Conservation (phyloP, 805 yeast species). For the Saccharomyces mikatae region DNA sequence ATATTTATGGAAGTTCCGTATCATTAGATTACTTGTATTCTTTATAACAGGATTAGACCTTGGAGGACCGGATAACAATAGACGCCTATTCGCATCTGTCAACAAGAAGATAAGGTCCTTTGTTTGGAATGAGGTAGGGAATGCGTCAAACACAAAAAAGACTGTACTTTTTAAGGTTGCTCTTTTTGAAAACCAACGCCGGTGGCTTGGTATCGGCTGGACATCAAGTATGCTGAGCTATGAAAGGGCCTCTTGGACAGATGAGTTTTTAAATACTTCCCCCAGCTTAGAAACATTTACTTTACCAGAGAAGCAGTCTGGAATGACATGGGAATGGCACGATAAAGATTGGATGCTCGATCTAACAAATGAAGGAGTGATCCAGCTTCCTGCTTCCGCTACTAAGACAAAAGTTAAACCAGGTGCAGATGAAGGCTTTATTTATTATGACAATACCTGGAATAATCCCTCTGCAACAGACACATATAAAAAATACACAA, state of each 20-base stretch:
- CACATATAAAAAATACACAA: conserved; percentile 80
- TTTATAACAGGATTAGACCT: conserved; percentile 84
- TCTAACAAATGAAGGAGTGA: conserved; percentile 78
- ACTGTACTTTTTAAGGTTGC: conserved; percentile 86
- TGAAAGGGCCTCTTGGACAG: conserved; percentile 96
- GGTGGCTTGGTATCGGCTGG: conserved; percentile 99
- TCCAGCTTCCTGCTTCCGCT: conserved; percentile 58
- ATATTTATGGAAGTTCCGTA: conserved; percentile 69
- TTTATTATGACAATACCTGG: conserved; percentile 92
- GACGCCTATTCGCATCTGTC: conserved; percentile 38
- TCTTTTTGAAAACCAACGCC: conserved; percentile 86
- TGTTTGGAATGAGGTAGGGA: conserved; percentile 15
- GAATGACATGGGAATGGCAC: conserved; percentile 90
- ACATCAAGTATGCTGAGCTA: conserved; percentile 83
- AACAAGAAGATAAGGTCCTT: conserved; percentile 31
- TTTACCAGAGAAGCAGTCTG: conserved; percentile 68
- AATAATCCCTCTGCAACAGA: conserved; percentile 83
- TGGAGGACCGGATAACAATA: conserved; percentile 35
- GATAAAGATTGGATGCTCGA: conserved; percentile 90
- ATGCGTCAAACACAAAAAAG: conserved; percentile 30
- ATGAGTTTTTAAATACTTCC: conserved; percentile 83
- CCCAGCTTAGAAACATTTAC: conserved; percentile 69
- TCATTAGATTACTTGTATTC: conserved; percentile 62
- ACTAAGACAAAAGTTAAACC: conserved; percentile 56
- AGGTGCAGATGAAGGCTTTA: conserved; percentile 70